These are phyloP conservation scores for Talaromyces albobiverticillius DNA, from an alignment of 2,329 filamentous ascomycete species.

Conservation along the genomic window DNA sequence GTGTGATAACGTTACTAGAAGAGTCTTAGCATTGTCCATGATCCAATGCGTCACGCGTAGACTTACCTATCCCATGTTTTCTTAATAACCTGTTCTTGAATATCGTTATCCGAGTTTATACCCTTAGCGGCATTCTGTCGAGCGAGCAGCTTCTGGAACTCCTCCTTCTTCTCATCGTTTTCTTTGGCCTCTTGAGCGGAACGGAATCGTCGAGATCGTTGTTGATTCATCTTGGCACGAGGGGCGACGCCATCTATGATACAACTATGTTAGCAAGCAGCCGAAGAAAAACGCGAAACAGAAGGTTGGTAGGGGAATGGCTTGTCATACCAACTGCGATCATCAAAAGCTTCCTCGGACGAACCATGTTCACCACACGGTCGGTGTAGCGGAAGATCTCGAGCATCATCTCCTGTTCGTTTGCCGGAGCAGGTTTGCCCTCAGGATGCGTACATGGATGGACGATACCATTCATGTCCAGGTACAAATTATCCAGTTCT, in stretches of 20 bases:
- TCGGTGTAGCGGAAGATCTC: conserved; percentile 99
- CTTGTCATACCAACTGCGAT: conserved; percentile 75
- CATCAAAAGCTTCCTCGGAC: conserved; percentile 91
- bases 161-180: conserved; percentile 86
- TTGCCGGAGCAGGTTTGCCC: conserved; percentile 82
- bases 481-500: conserved; percentile 95
- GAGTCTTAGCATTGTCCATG: neutral
- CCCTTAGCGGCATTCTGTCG: conserved; percentile 65
- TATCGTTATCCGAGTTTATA: conserved; percentile 54
- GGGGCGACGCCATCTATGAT: conserved; percentile 85
- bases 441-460: conserved; percentile 98
- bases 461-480: conserved; percentile 99
- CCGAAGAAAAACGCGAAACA: neutral
- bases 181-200: conserved; percentile 92
- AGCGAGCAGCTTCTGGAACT: conserved; percentile 79
- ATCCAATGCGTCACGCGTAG: neutral
- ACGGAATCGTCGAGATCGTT: conserved; percentile 91
- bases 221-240: conserved; percentile 99
- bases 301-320: neutral
- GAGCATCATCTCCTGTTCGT: conserved; percentile 99
- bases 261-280: conserved; percentile 24
- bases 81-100: conserved; percentile 63
- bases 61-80: conserved; percentile 75
- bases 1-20: conserved; percentile 74
- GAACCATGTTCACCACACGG: conserved; percentile 96